Evolutionary conservation across 1,139 yeast species (phyloP).

Genomic region (Geotrichum restrictum): DNA sequence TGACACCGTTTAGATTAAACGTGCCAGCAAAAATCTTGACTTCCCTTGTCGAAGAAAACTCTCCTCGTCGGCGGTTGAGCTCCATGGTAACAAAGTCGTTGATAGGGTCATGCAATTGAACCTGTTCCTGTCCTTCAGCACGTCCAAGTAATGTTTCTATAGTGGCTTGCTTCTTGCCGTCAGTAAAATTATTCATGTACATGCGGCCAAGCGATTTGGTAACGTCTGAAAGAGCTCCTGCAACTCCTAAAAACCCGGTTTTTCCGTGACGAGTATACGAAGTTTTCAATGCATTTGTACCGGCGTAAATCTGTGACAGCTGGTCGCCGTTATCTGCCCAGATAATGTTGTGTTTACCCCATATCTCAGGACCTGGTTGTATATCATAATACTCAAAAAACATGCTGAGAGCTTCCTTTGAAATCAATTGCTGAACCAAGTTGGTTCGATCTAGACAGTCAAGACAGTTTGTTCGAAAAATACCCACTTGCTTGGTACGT

Average conservation of each 20-base stretch:
- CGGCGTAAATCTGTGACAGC: conserved; percentile 92
- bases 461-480: conserved; percentile 86
- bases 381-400: conserved; percentile 55
- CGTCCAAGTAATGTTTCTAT: conserved; percentile 85
- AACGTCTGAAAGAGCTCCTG: conserved; percentile 94
- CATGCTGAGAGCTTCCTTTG: conserved; percentile 59
- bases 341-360: conserved; percentile 65
- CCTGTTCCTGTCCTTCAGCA: conserved; percentile 66
- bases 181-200: conserved; percentile 94
- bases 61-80: conserved; percentile 48
- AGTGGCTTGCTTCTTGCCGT: conserved; percentile 79
- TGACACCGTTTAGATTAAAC: conserved; percentile 79
- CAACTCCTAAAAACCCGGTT: conserved; percentile 96
- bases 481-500: conserved; percentile 76
- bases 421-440: conserved; percentile 82
- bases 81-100: conserved; percentile 71
- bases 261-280: conserved; percentile 92
- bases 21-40: conserved; percentile 78
- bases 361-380: conserved; percentile 47
- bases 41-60: conserved; percentile 58
- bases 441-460: conserved; percentile 96
- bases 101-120: conserved; percentile 79
- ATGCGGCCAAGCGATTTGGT: conserved; percentile 92
- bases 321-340: conserved; percentile 99
- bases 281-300: conserved; percentile 92